phyloP scores from a whole-genome alignment of 768 basidiomycete species.

The Exidia glandulosa region DNA sequence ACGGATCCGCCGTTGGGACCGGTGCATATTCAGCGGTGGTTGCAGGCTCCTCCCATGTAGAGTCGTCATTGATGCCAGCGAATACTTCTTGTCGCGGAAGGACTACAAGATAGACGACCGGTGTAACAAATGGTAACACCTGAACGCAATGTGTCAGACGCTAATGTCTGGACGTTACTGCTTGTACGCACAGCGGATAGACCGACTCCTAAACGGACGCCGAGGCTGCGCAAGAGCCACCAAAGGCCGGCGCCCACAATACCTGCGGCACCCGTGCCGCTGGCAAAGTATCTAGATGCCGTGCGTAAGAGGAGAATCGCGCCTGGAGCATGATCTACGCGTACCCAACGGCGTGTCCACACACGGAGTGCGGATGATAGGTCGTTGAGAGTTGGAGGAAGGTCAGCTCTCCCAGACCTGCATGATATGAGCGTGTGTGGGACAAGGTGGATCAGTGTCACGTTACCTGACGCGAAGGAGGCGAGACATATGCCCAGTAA shows the following conservation, averaged over 20 bases:
- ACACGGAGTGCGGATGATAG: slow-evolving; percentile 55
- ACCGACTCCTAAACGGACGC: slow-evolving; percentile 75
- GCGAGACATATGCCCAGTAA: slow-evolving; percentile 74
- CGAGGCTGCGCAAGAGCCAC: slow-evolving; percentile 85
- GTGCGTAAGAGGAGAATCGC: background rate
- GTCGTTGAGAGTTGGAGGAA: slow-evolving; percentile 89
- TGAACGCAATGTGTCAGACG: slow-evolving; percentile 18
- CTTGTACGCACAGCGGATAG: slow-evolving; percentile 55
- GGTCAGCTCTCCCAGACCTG: slow-evolving; percentile 88
- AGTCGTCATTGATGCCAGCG: slow-evolving; percentile 21
- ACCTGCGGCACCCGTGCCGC: slow-evolving; percentile 90
- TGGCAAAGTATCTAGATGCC: slow-evolving; percentile 66
- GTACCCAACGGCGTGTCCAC: slow-evolving; percentile 74
- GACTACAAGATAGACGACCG: slow-evolving; percentile 63
- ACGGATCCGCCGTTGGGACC: slow-evolving; percentile 26
- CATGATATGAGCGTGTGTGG: slow-evolving; percentile 2
- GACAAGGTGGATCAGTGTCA: background rate
- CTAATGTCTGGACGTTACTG: too few relatives aligned
- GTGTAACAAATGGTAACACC: slow-evolving; percentile 76
- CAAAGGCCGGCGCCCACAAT: slow-evolving; percentile 86
- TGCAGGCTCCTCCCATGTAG: slow-evolving; percentile 11
- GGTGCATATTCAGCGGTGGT: slow-evolving; percentile 32
- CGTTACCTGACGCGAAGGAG: slow-evolving; percentile 77
- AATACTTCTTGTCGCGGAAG: slow-evolving; percentile 55
- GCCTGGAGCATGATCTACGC: slow-evolving; percentile 7